Evolutionary conservation across 2,329 filamentous ascomycete species (phyloP), one percentile per base, ranked within the genome.

Genomic region (Knoxdaviesia capensis): DNA sequence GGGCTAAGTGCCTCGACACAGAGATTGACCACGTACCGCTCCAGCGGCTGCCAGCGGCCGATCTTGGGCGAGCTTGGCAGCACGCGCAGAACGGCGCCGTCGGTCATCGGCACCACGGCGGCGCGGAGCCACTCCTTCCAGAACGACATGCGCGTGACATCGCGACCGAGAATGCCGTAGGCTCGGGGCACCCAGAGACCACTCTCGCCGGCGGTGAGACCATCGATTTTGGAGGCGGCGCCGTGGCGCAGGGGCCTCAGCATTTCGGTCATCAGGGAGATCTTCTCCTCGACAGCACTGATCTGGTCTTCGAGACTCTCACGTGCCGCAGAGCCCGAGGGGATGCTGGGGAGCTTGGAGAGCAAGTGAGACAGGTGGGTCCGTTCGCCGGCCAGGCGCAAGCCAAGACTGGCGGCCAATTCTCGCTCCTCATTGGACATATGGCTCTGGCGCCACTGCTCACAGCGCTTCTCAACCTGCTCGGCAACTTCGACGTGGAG

Each of bases 51-150:
- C 90, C 90, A 98, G 54, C 86, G 76, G 38, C 90, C 90, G 48
- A 94, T 77, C 52, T 77, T 83, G 8, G 90, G 87, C 5, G 88
- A 96, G 58, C 80, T 93, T 7, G 84, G 68, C 6, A 90, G 85
- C 6, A 98, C 77, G 44, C 87, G 73, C 49, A 90, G 62, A 31
- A 98, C 68, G 9, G 70, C 76, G 20, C 88, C 85, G 54, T 93
- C 86, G 1, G 78, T 86, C 90, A 96, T 98, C 31, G 90, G 90
- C 28, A 94, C 84, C n/a, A 90, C 68, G 7, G 96, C 72, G 6
- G 88, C 87, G 58, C 85, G 80, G 39, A 98, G 70, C 90, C 90
- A 98, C 57, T 98, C 90, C 59, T 96, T 96, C 87, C 88, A 98
- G 61, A 98, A 96, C 32, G 77, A 74, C 48, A 87, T 86, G 60